Evolutionary conservation across 75 land plant species (phyloP), one percentile per base, ranked within the genome.

Genomic region (Isoetes taiwanensis): DNA sequence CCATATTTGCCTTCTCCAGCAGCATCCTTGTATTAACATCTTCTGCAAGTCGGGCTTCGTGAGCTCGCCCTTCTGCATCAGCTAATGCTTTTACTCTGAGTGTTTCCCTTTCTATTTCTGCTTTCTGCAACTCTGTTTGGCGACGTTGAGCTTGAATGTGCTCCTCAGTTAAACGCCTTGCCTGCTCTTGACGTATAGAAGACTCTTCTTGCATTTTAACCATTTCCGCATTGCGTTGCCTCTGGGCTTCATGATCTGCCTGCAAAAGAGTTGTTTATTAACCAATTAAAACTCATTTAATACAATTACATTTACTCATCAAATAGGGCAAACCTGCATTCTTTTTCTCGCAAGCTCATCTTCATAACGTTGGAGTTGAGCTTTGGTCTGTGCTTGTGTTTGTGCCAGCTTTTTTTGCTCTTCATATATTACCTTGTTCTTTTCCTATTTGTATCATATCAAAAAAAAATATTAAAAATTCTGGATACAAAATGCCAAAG

Each of bases 321-420:
- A 9, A 14, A 14, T 9, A 9, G 14, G n/a, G 33, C 70, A 50
- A 68, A 70, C 97, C 81, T 82, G 85, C 93, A 86, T 82, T 52
- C 97, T 80, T 62, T 91, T 91, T 59, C 88, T 76, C n/a, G 93
- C 71, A 54, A 91, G 72, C 62, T 91, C 97, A 76, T 91, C 97
- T 65, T 91, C 97, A 59, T 91, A 91, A 5, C 81, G 81, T 26
- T 80, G 80, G 83, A 91, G 78, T 63, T 91, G 93, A 5, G 93
- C 83, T 48, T 91, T 91, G 53, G 75, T 78, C 65, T 91, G 88
- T 40, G 97, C 87, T 35, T 91, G 87, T 56, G 80, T 84, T 70
- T 91, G 97, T 26, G 61, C 71, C 35, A 86, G 60, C 37, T 86
- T 91, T 55, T 78, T 86, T 67, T 86, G 93, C 50, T 86, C 97